Base-by-base conservation (phyloP, 768 basidiomycete genomes). In the Hypholoma sublateritium region DNA sequence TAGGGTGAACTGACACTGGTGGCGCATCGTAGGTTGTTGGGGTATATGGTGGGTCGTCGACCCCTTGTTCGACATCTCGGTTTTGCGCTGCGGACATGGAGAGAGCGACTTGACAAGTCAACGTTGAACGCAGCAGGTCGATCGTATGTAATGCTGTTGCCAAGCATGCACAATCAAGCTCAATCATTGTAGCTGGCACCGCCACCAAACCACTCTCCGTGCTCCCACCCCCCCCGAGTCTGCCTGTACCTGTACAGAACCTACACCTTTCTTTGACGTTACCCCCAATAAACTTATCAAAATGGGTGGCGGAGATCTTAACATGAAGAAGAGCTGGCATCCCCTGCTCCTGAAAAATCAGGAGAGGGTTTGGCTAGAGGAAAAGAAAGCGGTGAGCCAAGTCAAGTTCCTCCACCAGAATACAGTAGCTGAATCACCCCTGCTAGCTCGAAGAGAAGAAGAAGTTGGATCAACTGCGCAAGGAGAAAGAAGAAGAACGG, bases 261-360 rank as follows among this genome's bases (percentile, higher is more conserved):
- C 25, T 11, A 11, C 46, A 45, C 32, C 22, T 41, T 48, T 34
- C 16, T 55, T 17, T 17, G 14, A 35, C 39, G 8, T 44, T 22
- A 8, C 39, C 41, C 35, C 6, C 28, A 56, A 22, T 24, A 66
- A 68, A 50, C 59, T 54, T 67, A 64, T 65, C 81, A 97, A 89
- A 67, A 98, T 98, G 95, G 95, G 95, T 85, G 95, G 95, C 57
- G 95, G 91, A 59, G 95, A 98, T 73, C 81, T 98, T 70, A 98
- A 98, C 69, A 98, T 98, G 95, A 97, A 92, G 76, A 96, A 97
- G 83, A 95, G 93, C 62, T 98, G 95, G 95, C 95, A 98, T 72
- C 95, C 95, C 83, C 87, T 95, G 81, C 91, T 96, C 74, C 74
- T 97, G 74, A 94, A 93, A 71, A 96, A 96, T 76, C 96, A 98